Conservation (phyloP, 805 yeast species). For the Suhomyces xylopsoci region DNA sequence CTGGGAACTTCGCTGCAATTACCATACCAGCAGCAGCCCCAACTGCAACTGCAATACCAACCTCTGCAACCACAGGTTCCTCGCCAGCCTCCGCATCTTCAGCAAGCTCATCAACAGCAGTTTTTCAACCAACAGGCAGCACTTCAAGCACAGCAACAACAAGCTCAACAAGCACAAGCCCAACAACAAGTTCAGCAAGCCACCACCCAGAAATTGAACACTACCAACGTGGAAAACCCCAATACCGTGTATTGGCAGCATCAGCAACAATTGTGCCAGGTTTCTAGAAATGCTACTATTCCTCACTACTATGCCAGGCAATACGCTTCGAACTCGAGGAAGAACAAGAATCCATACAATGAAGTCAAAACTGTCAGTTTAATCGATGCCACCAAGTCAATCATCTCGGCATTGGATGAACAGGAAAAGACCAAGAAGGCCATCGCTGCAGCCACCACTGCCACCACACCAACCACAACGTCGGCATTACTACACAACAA, state of each 20-base stretch:
- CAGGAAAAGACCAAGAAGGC: conserved; percentile 37
- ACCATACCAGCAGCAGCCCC: conserved; percentile 18
- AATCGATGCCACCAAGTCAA: conserved; percentile 40
- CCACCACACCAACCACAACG: conserved; percentile 25
- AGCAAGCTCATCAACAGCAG: conserved; percentile 13
- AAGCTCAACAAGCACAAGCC: conserved; percentile 8
- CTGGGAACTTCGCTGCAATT: conserved; percentile 13
- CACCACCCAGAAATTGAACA: conserved; percentile 30
- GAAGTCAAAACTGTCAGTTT: conserved; percentile 37
- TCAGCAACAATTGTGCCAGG: conserved; percentile 67
- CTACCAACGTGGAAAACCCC: conserved; percentile 36
- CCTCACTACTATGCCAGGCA: conserved; percentile 84
- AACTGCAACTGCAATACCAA: conserved; percentile 19
- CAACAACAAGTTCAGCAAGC: conserved; percentile 13
- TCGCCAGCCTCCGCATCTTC: conserved; percentile 21
- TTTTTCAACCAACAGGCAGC: conserved; percentile 11
- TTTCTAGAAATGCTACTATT: conserved; percentile 60
- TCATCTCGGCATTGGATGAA: conserved; percentile 37
- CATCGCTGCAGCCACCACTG: conserved; percentile 29
- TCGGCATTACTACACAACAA: conserved; percentile 40
- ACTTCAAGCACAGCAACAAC: conserved; percentile 7
- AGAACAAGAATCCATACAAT: conserved; percentile 35
- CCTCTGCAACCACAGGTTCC: conserved; percentile 20
- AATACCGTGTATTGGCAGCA: conserved; percentile 68
- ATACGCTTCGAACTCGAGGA: conserved; percentile 68